Conservation (phyloP, 495 filamentous ascomycete genomes). For the Aspergillus indologenus region DNA sequence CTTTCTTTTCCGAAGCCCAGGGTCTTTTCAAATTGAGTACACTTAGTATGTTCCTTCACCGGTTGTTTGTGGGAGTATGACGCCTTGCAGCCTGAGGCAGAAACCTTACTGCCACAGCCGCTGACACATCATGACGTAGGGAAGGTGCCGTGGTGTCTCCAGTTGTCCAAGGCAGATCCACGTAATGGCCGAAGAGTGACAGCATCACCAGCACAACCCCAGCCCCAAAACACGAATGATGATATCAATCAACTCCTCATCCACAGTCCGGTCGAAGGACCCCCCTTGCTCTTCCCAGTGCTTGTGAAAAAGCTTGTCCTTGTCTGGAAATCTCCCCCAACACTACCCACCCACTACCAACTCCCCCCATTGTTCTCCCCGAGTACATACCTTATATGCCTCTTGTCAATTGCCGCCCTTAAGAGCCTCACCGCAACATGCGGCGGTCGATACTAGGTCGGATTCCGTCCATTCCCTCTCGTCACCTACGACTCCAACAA, state of each 20-base stretch:
- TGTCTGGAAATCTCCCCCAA: background rate
- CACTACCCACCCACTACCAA: background rate
- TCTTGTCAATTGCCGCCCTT: background rate
- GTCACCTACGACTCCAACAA: too few relatives aligned
- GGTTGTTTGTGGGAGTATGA: background rate
- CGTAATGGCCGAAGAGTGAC: background rate
- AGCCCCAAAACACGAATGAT: too few relatives aligned
- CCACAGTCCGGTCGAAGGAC: background rate
- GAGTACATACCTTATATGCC: constrained; percentile 1
- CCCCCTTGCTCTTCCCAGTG: too few relatives aligned
- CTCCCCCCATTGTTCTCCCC: background rate
- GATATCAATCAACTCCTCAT: background rate
- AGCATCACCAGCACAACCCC: background rate
- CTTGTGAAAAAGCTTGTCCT: too few relatives aligned
- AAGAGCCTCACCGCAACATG: background rate
- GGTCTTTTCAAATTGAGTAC: too few relatives aligned
- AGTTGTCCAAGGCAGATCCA: background rate
- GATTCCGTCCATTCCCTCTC: background rate
- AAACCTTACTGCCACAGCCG: background rate
- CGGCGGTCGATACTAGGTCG: constrained; percentile 1
- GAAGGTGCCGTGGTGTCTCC: too few relatives aligned
- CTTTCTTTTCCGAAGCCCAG: background rate
- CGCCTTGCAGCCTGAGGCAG: background rate
- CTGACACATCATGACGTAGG: constrained; percentile 23
- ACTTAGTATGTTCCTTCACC: too few relatives aligned